phyloP scores from a whole-genome alignment of 805 yeast genomes.

The Teunomyces lycoperdinae region DNA sequence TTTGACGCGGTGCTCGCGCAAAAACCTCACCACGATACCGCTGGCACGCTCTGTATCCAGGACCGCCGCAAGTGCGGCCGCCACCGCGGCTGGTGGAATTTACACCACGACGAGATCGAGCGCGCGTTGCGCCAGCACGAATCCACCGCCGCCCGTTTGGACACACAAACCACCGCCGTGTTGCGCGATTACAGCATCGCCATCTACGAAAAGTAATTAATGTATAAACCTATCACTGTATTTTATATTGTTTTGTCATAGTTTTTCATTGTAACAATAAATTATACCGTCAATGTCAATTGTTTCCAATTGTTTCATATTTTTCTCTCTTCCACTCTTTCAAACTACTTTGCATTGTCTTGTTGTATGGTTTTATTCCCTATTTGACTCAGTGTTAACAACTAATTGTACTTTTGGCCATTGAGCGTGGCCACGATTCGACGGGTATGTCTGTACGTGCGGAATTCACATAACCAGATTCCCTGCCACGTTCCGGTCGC shows the following conservation, averaged over 20 bases:
- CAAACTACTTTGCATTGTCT: too few relatives aligned
- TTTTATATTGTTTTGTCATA: not conserved
- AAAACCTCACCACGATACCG: conserved; percentile 12
- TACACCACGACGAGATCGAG: conserved; percentile 31
- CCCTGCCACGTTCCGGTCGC: conserved; percentile 88
- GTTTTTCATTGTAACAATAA: not conserved
- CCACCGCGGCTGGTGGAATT: conserved; percentile 51
- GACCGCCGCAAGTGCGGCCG: conserved; percentile 56
- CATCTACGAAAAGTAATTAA: conserved; percentile 16
- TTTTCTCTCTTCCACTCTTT: too few relatives aligned
- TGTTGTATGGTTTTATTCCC: too few relatives aligned
- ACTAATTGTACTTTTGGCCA: conserved; percentile 40
- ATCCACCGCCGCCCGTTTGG: conserved; percentile 25
- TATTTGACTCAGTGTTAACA: conserved; percentile 2
- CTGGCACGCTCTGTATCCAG: conserved; percentile 39
- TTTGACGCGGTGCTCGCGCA: conserved; percentile 3
- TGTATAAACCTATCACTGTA: not conserved
- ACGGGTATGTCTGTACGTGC: conserved; percentile 61
- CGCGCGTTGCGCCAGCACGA: conserved; percentile 33
- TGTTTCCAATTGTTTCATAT: too few relatives aligned
- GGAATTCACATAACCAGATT: conserved; percentile 70
- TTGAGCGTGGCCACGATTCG: conserved; percentile 70
- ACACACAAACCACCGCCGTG: conserved; percentile 24
- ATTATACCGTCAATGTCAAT: too few relatives aligned
- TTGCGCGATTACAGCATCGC: conserved; percentile 37